Conservation (phyloP, 2,329 filamentous ascomycete genomes). For the Cercospora janseana region DNA sequence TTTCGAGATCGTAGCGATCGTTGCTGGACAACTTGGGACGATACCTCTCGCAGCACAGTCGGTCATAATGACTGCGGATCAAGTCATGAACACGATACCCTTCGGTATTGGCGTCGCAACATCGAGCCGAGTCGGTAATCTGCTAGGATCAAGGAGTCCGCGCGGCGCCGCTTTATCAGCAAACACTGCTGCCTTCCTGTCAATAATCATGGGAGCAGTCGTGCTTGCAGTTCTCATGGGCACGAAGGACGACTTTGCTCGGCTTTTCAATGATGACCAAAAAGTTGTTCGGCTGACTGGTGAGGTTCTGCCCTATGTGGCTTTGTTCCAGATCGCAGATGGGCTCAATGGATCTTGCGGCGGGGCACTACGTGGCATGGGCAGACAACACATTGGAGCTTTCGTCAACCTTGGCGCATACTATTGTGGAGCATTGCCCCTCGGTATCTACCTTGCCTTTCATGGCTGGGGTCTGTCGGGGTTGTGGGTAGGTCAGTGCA, state of each 20-base stretch:
- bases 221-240: slow-evolving; percentile 69
- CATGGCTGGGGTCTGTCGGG: slow-evolving; percentile 79
- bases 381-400: slow-evolving; percentile 79
- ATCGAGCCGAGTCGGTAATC: slow-evolving; percentile 73
- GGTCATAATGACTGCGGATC: slow-evolving; percentile 60
- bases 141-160: slow-evolving; percentile 67
- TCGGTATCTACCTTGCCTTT: slow-evolving; percentile 82
- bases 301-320: slow-evolving; percentile 79
- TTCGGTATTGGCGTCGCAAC: slow-evolving; percentile 84
- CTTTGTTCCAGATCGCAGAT: slow-evolving; percentile 86
- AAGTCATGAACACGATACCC: slow-evolving; percentile 71
- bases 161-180: slow-evolving; percentile 68
- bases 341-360: slow-evolving; percentile 83
- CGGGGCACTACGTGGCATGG: slow-evolving; percentile 78
- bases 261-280: slow-evolving; percentile 76
- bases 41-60: slow-evolving; percentile 76
- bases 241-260: slow-evolving; percentile 69
- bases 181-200: slow-evolving; percentile 71
- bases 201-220: slow-evolving; percentile 63
- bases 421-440: slow-evolving; percentile 75
- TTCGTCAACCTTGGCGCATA: slow-evolving; percentile 79
- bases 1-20: slow-evolving; percentile 84
- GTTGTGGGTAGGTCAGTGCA: slow-evolving; percentile 65
- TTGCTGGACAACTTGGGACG: slow-evolving; percentile 75
- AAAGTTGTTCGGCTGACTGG: slow-evolving; percentile 70